Base-by-base conservation (phyloP, 2,329 filamentous ascomycete species). In the Hypoxylon sp. region DNA sequence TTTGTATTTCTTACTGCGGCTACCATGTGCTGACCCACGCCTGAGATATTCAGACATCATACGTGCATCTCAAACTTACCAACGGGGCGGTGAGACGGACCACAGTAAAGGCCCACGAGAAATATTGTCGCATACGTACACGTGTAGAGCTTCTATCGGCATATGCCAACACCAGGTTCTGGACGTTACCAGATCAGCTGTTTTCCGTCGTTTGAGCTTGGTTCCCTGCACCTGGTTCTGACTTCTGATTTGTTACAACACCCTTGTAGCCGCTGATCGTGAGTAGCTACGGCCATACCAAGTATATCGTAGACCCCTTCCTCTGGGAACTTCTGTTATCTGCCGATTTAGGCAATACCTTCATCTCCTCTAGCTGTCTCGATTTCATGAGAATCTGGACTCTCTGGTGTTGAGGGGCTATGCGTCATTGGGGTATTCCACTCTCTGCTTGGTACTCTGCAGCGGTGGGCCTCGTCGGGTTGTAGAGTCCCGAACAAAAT, bases 161-260 rank as follows among this genome's bases (percentile, higher is more conserved):
- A 45, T 38, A 43, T 36, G 28, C 36, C 36, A 32, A 34, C 43
- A 51, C 36, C 13, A 36, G 51, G 43, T 21, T 59, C 51, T 45
- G 28, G 17, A 51, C 30, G 45, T 25, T 48, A 23, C 53, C 43
- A 56, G 38, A 56, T 56, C 38, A 56, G 53, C 53, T 56, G 53
- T 56, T 56, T 62, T 60, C 51, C 41, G 36, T 43, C 45, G 36
- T 30, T 32, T 57, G 28, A 58, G 56, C 11, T 43, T 36, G 23
- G 53, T 23, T 43, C 50, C 50, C 51, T 65, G 62, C 55, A 50
- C 48, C 53, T 32, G 10, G 30, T 45, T 52, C 34, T 61, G 32
- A 57, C 51, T 61, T 65, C 49, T 61, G 41, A 65, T 65, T 65
- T 65, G 63, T 41, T 28, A 46, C 30, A 30, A 9, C 30, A 60